Evolutionary conservation across 2,329 filamentous ascomycete species (phyloP), one percentile per base, ranked within the genome.

Genomic region (Periconia digitata): DNA sequence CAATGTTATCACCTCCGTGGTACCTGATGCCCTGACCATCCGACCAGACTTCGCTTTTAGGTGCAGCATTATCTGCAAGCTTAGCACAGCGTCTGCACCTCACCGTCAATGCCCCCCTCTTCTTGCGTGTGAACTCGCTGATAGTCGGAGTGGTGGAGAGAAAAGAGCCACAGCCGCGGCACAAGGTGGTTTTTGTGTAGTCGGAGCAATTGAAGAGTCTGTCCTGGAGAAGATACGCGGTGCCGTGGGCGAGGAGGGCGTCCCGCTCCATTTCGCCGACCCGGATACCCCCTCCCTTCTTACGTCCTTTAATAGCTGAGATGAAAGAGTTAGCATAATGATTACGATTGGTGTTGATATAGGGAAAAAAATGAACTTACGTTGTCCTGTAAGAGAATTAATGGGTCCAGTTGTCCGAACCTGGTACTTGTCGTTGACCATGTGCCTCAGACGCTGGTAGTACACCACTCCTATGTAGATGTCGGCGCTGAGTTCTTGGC

Each of bases 391-490:
- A 15, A 94, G 84, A 20, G 87, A 84, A 46, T 94, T 94, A 37
- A 96, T 87, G 1, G 92, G 92, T 46, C 94, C 94, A 0, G 94
- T 97, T 2, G 94, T 97, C 73, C 94, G 86, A 47, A 97, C 94
- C 73, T 99, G 94, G 80, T 89, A 99, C 75, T 99, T 99, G 75
- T 99, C 94, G 82, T 96, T 97, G 47, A 99, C 94, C 94, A 99
- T 99, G 85, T 99, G 94, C 71, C 94, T 83, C 52, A 99, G 82
- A 72, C 94, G 86, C 75, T 99, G 94, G 79, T 99, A 99, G 80
- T 97, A 97, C 52, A 99, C 94, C 10, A 96, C 86, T 40, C 94
- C 94, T 50, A 97, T 84, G 76, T 95, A 99, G 66, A 99, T 97
- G 69, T 99, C 94, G 6, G 91, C 92, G 17, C 86, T 85, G 35